Base-by-base conservation (phyloP, 225 moss, liverwort and hornwort genomes). In the Rhytidiadelphus loreus region DNA sequence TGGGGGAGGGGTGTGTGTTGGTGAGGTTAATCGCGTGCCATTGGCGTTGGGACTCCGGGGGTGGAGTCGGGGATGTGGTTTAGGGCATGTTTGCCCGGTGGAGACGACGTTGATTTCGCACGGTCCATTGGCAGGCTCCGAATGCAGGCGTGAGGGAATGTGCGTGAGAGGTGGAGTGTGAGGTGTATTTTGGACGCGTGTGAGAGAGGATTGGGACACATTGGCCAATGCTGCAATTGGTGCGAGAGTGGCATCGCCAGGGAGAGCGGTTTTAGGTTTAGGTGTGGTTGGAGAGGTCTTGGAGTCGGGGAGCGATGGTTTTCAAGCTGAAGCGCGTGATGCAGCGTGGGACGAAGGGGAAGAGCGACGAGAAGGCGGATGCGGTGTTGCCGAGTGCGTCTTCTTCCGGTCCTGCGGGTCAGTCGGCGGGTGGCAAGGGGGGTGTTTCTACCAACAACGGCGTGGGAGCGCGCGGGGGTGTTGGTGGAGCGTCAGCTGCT, bases 241-340 rank as follows among this genome's bases (percentile, higher is more conserved):
- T 7, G 52, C 50, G 66, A 24, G 81, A 26, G 50, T 58, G 74
- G 78, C 68, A 84, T 69, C 83, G 46, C 18, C 28, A 20, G 43
- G 56, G 88, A 44, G 50, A 44, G 85, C 73, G 78, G 17, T 53
- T 84, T 81, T 92, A 92, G 92, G 90, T 81, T 69, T 85, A 59
- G 46, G 50, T 8, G 12, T 16, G 9, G n/a, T 20, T 16, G 89
- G 88, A 25, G 87, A 71, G 28, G 26, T 71, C 16, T n/a, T 52
- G 15, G 52, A 52, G 16, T 52, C 66, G 20, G 24, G 66, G 68
- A 68, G 68, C 68, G n/a, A 37, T n/a, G 68, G 68, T 68, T n/a
- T 68, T 68, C 68, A 68, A 68, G n/a, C 68, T 68, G 68, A 68
- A 68, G 68, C 68, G 68, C n/a, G 68, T n/a, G 68, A 68, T 68